Conservation (phyloP, 208 protist genomes). For the Leishmania guyanensis region DNA sequence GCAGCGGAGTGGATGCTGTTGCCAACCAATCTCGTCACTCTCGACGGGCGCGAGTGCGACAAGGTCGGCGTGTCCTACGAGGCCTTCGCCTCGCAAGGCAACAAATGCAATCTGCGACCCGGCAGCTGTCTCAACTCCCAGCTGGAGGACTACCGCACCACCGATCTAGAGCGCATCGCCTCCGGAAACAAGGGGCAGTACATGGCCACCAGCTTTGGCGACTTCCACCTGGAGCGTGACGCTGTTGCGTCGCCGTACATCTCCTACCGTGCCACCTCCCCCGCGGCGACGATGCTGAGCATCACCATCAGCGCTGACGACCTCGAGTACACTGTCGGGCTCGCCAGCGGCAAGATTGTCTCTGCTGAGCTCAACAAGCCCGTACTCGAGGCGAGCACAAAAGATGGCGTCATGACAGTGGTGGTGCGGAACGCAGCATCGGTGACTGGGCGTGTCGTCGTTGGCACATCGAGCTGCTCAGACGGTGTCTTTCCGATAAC, state of each 20-base stretch:
- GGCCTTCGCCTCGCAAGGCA: conserved; percentile 77
- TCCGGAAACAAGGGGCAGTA: conserved; percentile 49
- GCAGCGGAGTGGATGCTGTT: conserved; percentile 82
- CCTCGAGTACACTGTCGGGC: conserved; percentile 69
- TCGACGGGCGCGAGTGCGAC: conserved; percentile 83
- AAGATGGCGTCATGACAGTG: conserved; percentile 57
- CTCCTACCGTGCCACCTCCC: conserved; percentile 43
- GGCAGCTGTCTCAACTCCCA: conserved; percentile 85
- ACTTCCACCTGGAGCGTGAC: conserved; percentile 39
- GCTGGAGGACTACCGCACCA: conserved; percentile 74
- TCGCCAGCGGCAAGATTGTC: conserved; percentile 68
- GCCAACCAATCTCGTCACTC: conserved; percentile 55
- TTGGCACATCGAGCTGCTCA: conserved; percentile 51
- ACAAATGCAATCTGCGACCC: conserved; percentile 50
- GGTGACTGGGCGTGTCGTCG: conserved; percentile 53
- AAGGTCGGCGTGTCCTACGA: conserved; percentile 91
- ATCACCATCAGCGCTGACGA: conserved; percentile 77
- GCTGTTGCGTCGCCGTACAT: conserved; percentile 47
- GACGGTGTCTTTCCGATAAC: conserved; percentile 58
- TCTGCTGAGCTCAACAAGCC: conserved; percentile 36
- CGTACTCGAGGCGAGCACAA: conserved; percentile 35
- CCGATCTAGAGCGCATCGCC: conserved; percentile 49
- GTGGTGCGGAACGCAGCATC: conserved; percentile 67
- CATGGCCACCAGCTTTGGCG: conserved; percentile 62
- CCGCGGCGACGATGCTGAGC: conserved; percentile 62